Evolutionary conservation across 2,329 filamentous ascomycete genomes (phyloP).

Genomic region (Cercospora sp.): DNA sequence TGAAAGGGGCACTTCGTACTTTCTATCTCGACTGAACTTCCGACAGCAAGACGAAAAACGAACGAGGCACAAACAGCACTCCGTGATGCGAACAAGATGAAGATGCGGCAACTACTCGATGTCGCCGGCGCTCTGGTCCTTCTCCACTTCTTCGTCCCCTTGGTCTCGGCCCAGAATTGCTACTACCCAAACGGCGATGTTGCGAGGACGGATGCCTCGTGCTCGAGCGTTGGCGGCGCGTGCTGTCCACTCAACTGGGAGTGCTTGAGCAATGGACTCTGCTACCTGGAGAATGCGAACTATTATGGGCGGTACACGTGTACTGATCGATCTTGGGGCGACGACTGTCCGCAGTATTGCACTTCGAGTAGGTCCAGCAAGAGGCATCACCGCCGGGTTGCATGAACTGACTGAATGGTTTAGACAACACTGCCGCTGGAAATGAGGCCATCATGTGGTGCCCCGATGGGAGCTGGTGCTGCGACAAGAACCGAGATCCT

Average conservation of each 20-base stretch:
- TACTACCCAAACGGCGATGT: conserved; percentile 42
- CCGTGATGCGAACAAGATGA: conserved; percentile 10
- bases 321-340: conserved; percentile 38
- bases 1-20: background rate
- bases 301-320: conserved; percentile 40
- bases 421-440: conserved; percentile 31
- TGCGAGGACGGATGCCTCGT: conserved; percentile 31
- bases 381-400: background rate
- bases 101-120: conserved; percentile 4
- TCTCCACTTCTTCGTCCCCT: conserved; percentile 15
- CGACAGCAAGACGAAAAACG: background rate
- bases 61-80: background rate
- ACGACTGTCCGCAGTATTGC: conserved; percentile 36
- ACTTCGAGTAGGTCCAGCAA: conserved; percentile 28
- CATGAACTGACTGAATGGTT: background rate
- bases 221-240: conserved; percentile 29
- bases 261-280: conserved; percentile 40
- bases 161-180: conserved; percentile 34
- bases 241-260: conserved; percentile 42
- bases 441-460: conserved; percentile 39
- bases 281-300: conserved; percentile 32
- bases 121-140: conserved; percentile 12
- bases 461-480: conserved; percentile 37
- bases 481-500: conserved; percentile 31
- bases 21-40: background rate